Percentiles rank a stretch among this genome's conserved stretches.
phyloP scores from a whole-genome alignment of 352 stramenopile species.

The Phytophthora citrophthora region DNA sequence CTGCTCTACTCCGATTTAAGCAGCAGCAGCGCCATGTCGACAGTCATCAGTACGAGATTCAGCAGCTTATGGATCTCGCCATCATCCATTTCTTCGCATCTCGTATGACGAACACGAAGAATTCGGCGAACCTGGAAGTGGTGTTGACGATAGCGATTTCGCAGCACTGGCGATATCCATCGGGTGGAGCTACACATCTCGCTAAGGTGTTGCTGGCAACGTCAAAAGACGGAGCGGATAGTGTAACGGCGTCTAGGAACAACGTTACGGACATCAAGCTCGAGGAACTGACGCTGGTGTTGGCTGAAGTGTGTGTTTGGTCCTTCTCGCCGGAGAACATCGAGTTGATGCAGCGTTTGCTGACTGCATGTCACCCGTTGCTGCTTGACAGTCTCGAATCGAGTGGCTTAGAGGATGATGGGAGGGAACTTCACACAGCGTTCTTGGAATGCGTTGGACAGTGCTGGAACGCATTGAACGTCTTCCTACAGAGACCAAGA shows the following conservation, averaged over 20 bases:
- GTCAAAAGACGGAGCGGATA: neutral
- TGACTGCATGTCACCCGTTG: conserved; percentile 23
- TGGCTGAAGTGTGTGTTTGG: conserved; percentile 42
- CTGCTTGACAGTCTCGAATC: conserved; percentile 30
- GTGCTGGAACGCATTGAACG: conserved; percentile 22
- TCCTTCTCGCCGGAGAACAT: conserved; percentile 31
- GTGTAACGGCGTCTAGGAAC: neutral
- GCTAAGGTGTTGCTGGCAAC: conserved; percentile 25
- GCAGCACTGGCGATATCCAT: conserved; percentile 24
- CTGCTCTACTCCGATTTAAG: conserved; percentile 8
- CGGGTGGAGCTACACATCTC: conserved; percentile 13
- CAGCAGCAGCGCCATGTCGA: conserved; percentile 21
- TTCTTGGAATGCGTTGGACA: conserved; percentile 23
- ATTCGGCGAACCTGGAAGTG: conserved; percentile 13
- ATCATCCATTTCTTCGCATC: conserved; percentile 34
- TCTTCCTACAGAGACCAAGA: conserved; percentile 16
- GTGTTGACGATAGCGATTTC: conserved; percentile 25
- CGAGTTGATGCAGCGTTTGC: conserved; percentile 28
- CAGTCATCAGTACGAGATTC: conserved; percentile 18
- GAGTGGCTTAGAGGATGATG: conserved; percentile 15
- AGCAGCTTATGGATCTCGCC: conserved; percentile 31
- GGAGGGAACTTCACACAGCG: conserved; percentile 14
- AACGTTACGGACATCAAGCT: neutral
- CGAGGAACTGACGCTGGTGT: conserved; percentile 37
- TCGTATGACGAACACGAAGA: conserved; percentile 4